Conservation (phyloP, 306 rosid species). For the Sesbania bispinosa region DNA sequence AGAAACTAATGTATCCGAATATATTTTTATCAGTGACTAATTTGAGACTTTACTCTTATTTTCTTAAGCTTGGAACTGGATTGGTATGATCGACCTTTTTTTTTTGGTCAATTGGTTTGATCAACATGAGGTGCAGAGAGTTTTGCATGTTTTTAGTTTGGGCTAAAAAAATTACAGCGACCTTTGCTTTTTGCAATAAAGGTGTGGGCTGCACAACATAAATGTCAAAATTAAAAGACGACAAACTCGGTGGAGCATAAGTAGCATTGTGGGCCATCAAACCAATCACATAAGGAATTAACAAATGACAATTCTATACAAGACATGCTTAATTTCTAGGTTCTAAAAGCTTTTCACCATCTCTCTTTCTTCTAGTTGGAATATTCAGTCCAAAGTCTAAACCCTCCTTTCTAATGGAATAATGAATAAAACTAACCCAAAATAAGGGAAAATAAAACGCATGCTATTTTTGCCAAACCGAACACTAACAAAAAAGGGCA, state of each 20-base stretch:
- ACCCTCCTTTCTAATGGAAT: slow-evolving; percentile 29
- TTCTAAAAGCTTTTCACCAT: slow-evolving; percentile 22
- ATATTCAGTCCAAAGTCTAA: slow-evolving; percentile 22
- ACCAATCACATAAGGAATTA: slow-evolving; percentile 27
- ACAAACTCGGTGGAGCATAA: background rate
- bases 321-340: slow-evolving; percentile 27
- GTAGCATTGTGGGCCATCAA: background rate
- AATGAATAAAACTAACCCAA: slow-evolving; percentile 38
- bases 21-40: no score
- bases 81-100: background rate
- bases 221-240: background rate
- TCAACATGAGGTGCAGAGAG: background rate
- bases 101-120: background rate
- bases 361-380: slow-evolving; percentile 18
- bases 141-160: background rate
- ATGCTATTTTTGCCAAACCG: slow-evolving; percentile 31
- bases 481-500: slow-evolving; percentile 9
- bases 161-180: background rate
- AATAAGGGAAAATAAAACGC: background rate
- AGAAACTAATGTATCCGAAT: no score
- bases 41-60: no score
- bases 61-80: background rate
- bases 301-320: slow-evolving; percentile 40
- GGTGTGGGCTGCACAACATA: background rate
- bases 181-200: background rate